Conservation (phyloP, 768 basidiomycete genomes). For the Tricholoma bakamatsutake region DNA sequence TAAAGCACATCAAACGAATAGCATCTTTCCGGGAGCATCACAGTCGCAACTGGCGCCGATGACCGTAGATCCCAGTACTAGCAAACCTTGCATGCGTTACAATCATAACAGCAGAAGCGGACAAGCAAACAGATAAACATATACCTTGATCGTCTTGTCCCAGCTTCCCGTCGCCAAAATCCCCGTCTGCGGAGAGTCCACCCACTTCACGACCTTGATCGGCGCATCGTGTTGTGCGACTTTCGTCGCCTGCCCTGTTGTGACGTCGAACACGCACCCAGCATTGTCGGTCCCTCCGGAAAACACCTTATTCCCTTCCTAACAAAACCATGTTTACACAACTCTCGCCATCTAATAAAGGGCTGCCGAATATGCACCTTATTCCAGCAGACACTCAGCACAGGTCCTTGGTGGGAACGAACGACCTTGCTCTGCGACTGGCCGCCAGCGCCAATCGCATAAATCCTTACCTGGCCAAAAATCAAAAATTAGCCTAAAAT, state of each 20-base stretch:
- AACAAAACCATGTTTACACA: conserved; percentile 1
- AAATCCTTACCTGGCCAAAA: conserved; percentile 70
- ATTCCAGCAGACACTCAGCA: conserved; percentile 86
- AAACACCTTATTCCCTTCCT: conserved; percentile 89
- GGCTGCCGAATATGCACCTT: conserved; percentile 41
- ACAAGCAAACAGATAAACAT: conserved; percentile 9
- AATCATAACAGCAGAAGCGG: neutral
- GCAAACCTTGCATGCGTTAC: neutral
- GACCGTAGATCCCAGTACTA: conserved; percentile 93
- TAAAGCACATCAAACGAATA: conserved; percentile 81
- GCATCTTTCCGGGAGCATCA: conserved; percentile 82
- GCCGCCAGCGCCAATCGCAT: conserved; percentile 77
- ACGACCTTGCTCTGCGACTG: conserved; percentile 86
- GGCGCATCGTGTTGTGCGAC: conserved; percentile 90
- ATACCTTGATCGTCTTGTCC: conserved; percentile 95
- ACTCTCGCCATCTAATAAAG: neutral
- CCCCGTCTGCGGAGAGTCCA: conserved; percentile 67
- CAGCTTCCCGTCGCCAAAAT: conserved; percentile 92
- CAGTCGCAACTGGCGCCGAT: conserved; percentile 64
- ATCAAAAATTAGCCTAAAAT: conserved; percentile 6
- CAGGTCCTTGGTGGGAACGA: conserved; percentile 88
- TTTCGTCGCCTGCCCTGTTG: conserved; percentile 73
- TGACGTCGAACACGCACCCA: conserved; percentile 84
- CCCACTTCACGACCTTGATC: conserved; percentile 76
- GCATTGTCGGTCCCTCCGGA: conserved; percentile 95